These are phyloP conservation scores for Dactylellina parvicollis DNA, from an alignment of 2,329 filamentous ascomycete species.

Conservation along the genomic window DNA sequence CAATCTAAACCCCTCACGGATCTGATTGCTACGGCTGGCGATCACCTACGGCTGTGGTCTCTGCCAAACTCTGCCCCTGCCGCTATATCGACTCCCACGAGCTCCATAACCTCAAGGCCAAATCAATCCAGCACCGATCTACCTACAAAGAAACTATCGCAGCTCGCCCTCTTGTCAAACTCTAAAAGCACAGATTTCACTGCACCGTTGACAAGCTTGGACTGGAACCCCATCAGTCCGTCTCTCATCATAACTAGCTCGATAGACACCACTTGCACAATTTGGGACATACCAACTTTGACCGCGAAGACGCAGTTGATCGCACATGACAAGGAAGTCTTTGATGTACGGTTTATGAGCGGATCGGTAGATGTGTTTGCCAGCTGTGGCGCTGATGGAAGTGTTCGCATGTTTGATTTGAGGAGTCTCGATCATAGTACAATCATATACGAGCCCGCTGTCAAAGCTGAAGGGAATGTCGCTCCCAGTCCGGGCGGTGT, in stretches of 20 bases:
- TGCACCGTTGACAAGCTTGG: constrained; percentile 91
- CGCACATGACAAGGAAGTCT: constrained; percentile 98
- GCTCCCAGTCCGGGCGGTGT: constrained; percentile 61
- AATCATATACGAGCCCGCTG: constrained; percentile 97
- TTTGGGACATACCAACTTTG: constrained; percentile 98
- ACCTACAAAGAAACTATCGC: constrained; percentile 81
- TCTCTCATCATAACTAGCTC: constrained; percentile 98
- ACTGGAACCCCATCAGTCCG: constrained; percentile 97
- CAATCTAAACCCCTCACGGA: constrained; percentile 95
- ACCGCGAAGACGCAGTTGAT: constrained; percentile 98
- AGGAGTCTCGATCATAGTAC: constrained; percentile 96
- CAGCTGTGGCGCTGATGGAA: constrained; percentile 95
- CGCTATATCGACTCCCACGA: constrained; percentile 66
- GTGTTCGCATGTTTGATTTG: constrained; percentile 98
- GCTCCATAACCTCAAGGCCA: constrained; percentile 76
- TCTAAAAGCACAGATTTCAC: constrained; percentile 99
- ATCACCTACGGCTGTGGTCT: constrained; percentile 93
- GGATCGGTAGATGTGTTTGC: constrained; percentile 99
- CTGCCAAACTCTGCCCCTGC: constrained; percentile 72
- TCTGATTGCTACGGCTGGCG: constrained; percentile 90
- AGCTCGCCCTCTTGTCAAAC: constrained; percentile 91
- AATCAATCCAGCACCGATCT: constrained; percentile 70
- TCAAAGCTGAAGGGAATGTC: constrained; percentile 71
- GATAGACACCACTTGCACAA: constrained; percentile 98
- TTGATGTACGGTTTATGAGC: constrained; percentile 96